A percentile compares a stretch with the other conserved stretches of the same genome.
phyloP scores from a whole-genome alignment of 2,329 filamentous ascomycete genomes.

The Sporothrix curviconia region DNA sequence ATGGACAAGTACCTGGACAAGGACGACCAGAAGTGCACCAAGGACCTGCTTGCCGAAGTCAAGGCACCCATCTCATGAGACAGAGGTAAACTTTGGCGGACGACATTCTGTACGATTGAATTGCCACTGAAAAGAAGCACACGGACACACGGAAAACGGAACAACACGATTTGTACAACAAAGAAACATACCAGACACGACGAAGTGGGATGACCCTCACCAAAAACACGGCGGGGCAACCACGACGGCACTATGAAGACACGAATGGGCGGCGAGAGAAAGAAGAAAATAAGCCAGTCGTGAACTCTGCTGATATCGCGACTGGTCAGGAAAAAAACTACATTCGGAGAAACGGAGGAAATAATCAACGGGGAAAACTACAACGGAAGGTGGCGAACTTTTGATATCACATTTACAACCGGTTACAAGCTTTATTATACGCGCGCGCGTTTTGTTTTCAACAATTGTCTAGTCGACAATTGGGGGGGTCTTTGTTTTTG shows the following conservation, averaged over 20 bases:
- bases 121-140: too few species aligned
- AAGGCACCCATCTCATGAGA: background rate
- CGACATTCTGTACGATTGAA: background rate
- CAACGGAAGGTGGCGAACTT: background rate
- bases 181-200: too few species aligned
- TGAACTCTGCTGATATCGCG: too few species aligned
- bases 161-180: background rate
- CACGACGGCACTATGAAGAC: too few species aligned
- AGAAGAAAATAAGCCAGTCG: too few species aligned
- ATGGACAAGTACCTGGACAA: conserved; percentile 58
- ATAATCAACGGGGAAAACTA: background rate
- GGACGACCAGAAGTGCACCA: conserved; percentile 11
- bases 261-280: too few species aligned
- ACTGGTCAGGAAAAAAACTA: conserved; percentile 2
- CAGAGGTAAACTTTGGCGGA: background rate
- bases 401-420: conserved; percentile 5
- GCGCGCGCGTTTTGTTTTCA: background rate
- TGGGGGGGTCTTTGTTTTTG: background rate
- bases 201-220: too few species aligned
- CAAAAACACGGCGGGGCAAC: too few species aligned
- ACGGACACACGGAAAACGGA: too few species aligned
- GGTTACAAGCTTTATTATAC: background rate
- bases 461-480: conserved; percentile 9
- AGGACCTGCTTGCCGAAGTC: background rate
- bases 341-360: background rate